Conservation (phyloP, 768 basidiomycete species). For the Tulasnella sp. region DNA sequence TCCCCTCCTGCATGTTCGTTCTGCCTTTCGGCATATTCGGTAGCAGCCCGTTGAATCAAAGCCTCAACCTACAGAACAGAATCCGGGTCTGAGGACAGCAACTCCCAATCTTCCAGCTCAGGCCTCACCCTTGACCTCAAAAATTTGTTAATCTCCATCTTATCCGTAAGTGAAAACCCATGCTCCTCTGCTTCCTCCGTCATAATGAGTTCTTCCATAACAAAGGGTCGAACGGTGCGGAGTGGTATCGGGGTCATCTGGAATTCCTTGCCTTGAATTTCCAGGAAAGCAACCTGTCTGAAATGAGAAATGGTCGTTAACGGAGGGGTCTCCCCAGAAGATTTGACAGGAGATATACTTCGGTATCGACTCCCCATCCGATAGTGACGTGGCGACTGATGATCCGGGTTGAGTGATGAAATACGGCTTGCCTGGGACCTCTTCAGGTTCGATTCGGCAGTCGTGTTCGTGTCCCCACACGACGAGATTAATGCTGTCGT, state of each 20-base stretch:
- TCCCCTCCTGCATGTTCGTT: slow-evolving; percentile 51
- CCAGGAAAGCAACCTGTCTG: slow-evolving; percentile 85
- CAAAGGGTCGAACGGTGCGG: slow-evolving; percentile 89
- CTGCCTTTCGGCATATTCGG: slow-evolving; percentile 70
- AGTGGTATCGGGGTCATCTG: slow-evolving; percentile 77
- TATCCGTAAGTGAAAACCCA: slow-evolving; percentile 66
- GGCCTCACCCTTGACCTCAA: slow-evolving; percentile 56
- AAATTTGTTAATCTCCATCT: slow-evolving; percentile 74
- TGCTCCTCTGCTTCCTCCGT: slow-evolving; percentile 71
- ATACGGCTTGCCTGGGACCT: slow-evolving; percentile 86
- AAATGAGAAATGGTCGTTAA: neutral
- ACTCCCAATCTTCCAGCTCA: neutral
- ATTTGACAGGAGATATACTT: slow-evolving; percentile 49
- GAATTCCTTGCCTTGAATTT: slow-evolving; percentile 84
- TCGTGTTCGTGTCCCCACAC: slow-evolving; percentile 99
- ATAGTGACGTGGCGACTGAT: slow-evolving; percentile 86
- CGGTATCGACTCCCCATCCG: slow-evolving; percentile 84
- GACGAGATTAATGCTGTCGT: slow-evolving; percentile 86
- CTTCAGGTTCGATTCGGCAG: slow-evolving; percentile 83
- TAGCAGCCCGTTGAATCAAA: slow-evolving; percentile 70
- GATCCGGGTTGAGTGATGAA: slow-evolving; percentile 92
- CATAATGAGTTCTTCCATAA: slow-evolving; percentile 72
- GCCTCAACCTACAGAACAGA: slow-evolving; percentile 51
- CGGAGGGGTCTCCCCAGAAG: neutral
- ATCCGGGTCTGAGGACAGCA: neutral